Conservation (phyloP, 805 yeast genomes). For the Cyberlindnera maritima region DNA sequence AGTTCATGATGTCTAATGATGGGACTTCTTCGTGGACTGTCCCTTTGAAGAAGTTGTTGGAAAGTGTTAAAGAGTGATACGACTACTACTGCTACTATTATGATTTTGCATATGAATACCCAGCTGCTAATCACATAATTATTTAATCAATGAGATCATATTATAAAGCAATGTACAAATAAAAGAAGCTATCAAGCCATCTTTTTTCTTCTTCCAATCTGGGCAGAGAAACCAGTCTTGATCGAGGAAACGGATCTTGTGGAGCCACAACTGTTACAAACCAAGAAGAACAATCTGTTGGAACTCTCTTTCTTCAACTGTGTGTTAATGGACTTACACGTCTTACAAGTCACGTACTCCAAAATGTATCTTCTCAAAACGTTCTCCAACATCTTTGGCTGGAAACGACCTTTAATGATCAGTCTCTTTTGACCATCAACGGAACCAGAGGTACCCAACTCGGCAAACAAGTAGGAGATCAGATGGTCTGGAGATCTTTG, state of each 20-base stretch:
- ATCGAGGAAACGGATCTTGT: constrained; percentile 95
- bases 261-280: constrained; percentile 97
- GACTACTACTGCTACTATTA: no score
- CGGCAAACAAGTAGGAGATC: constrained; percentile 95
- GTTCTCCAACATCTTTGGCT: constrained; percentile 95
- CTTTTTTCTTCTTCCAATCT: constrained; percentile 86
- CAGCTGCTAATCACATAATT: no score
- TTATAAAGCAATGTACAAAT: constrained; percentile 1
- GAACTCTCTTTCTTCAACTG: constrained; percentile 92
- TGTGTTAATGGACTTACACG: constrained; percentile 97
- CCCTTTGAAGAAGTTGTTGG: constrained; percentile 58
- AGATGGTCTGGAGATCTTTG: constrained; percentile 97
- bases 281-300: constrained; percentile 95
- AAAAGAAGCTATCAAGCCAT: constrained; percentile 22
- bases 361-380: constrained; percentile 93
- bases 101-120: no score
- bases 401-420: constrained; percentile 97
- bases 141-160: no score
- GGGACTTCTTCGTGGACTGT: constrained; percentile 66
- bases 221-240: constrained; percentile 99
- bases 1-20: constrained; percentile 55
- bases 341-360: constrained; percentile 98
- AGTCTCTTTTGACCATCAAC: constrained; percentile 97
- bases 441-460: constrained; percentile 98
- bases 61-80: constrained; percentile 24